Conservation (phyloP, 1,284 basidiomycete genomes). For the Earliella scabrosa region DNA sequence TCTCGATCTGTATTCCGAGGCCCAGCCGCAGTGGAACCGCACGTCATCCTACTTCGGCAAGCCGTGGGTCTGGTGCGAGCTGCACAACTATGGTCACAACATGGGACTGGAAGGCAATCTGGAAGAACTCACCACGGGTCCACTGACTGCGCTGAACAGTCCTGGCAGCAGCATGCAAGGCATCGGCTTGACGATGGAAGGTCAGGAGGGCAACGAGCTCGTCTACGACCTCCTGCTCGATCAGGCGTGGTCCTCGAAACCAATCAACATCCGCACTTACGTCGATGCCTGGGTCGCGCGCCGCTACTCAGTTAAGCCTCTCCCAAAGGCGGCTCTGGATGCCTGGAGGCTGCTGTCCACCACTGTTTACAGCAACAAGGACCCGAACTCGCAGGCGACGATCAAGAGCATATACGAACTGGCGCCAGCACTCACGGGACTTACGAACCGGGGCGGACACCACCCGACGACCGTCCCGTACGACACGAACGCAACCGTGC, state of each 20-base stretch:
- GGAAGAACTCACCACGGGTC: conserved; percentile 37
- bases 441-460: conserved; percentile 39
- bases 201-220: conserved; percentile 49
- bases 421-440: conserved; percentile 37
- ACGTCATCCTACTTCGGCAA: conserved; percentile 45
- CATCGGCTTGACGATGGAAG: conserved; percentile 46
- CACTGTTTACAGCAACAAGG: conserved; percentile 45
- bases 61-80: conserved; percentile 50
- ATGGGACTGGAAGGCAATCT: conserved; percentile 48
- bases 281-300: conserved; percentile 40
- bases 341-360: conserved; percentile 44
- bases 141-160: conserved; percentile 36
- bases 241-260: conserved; percentile 43
- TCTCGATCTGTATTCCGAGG: conserved; percentile 48
- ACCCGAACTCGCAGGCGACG: conserved; percentile 40
- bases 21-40: conserved; percentile 46
- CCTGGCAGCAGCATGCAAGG: conserved; percentile 43
- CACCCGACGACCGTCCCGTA: conserved; percentile 44
- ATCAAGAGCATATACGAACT: conserved; percentile 47
- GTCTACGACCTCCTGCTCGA: conserved; percentile 48
- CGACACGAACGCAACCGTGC: conserved; percentile 41
- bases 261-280: conserved; percentile 38
- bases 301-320: conserved; percentile 37
- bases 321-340: conserved; percentile 33
- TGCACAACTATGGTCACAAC: conserved; percentile 48